Percentiles rank a stretch among this genome's conserved stretches.
Conservation (phyloP, 495 filamentous ascomycete species). For the Halenospora varia region DNA sequence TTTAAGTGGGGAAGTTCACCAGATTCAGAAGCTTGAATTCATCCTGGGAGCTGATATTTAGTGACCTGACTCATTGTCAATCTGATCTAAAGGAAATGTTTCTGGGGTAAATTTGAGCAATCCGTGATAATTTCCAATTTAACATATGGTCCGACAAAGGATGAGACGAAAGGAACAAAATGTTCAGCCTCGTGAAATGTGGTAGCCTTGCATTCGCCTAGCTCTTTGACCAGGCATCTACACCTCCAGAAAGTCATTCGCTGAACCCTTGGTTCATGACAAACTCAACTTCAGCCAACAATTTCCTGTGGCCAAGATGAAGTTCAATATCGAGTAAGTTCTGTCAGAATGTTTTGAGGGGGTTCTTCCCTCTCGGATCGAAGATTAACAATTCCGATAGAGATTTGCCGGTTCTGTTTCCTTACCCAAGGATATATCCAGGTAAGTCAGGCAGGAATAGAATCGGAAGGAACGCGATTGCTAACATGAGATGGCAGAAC, state of each 20-base stretch:
- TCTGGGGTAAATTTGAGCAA: too few species aligned
- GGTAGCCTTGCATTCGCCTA: not conserved
- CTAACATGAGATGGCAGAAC: constrained; percentile 45
- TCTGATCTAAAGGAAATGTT: too few species aligned
- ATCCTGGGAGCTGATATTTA: too few species aligned
- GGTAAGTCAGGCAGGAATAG: constrained; percentile 35
- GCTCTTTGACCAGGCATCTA: not conserved
- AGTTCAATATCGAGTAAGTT: constrained; percentile 93
- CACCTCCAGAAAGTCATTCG: not conserved
- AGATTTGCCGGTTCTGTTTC: constrained; percentile 91
- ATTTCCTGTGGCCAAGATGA: constrained; percentile 59
- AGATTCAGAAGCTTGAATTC: too few species aligned
- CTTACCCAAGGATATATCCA: constrained; percentile 95
- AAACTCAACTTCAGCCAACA: not conserved
- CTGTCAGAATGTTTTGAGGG: too few species aligned
- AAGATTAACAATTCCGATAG: constrained; percentile 37
- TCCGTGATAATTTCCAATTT: too few species aligned
- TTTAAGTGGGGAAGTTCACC: too few species aligned
- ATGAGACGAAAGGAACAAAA: too few species aligned
- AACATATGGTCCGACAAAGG: too few species aligned
- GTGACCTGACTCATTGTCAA: too few species aligned
- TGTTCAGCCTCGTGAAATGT: not conserved
- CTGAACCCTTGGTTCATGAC: not conserved
- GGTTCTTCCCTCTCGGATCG: too few species aligned
- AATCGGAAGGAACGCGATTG: not conserved